phyloP scores from a whole-genome alignment of 2,329 filamentous ascomycete genomes.

The Neofusicoccum sp. region DNA sequence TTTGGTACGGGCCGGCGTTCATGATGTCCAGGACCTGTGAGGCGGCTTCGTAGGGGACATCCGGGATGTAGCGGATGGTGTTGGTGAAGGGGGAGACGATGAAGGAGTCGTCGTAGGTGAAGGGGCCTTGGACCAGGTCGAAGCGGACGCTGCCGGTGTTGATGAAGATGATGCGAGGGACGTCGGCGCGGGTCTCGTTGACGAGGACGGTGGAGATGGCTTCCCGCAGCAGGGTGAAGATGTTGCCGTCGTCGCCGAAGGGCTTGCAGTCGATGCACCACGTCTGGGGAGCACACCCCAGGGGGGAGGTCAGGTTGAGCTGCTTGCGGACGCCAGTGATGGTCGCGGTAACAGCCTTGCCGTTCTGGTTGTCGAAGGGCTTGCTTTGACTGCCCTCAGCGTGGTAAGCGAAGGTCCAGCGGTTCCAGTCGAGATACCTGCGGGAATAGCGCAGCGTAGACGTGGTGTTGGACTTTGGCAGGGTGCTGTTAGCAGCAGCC shows the following conservation, averaged over 20 bases:
- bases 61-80: constrained; percentile 56
- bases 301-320: constrained; percentile 59
- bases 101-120: constrained; percentile 58
- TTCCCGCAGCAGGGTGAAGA: constrained; percentile 57
- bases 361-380: constrained; percentile 54
- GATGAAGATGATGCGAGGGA: constrained; percentile 59
- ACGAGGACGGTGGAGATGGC: constrained; percentile 57
- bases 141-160: constrained; percentile 66
- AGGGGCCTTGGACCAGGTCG: constrained; percentile 64
- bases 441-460: constrained; percentile 53
- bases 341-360: constrained; percentile 49
- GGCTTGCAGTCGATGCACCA: constrained; percentile 62
- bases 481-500: constrained; percentile 34
- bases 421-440: constrained; percentile 70
- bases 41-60: constrained; percentile 55
- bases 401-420: constrained; percentile 66
- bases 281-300: constrained; percentile 63
- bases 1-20: constrained; percentile 47
- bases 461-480: constrained; percentile 36
- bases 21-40: constrained; percentile 43
- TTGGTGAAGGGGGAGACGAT: constrained; percentile 61
- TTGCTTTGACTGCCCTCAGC: constrained; percentile 51
- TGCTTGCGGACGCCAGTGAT: constrained; percentile 56
- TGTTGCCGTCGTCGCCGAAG: constrained; percentile 55
- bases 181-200: constrained; percentile 53